Base-by-base conservation (phyloP, 768 basidiomycete genomes). In the Amanita molliuscula region DNA sequence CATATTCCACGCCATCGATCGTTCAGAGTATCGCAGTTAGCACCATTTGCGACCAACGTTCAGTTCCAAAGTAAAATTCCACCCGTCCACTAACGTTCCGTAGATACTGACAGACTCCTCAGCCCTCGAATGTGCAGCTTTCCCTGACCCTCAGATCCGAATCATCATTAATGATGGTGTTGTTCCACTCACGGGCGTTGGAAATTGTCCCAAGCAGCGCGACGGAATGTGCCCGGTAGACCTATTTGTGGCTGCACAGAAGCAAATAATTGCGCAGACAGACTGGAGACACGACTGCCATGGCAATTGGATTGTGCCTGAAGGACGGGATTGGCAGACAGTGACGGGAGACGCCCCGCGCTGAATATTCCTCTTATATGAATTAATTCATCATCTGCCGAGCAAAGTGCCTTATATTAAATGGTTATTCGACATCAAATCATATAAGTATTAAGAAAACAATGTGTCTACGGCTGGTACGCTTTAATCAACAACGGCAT, bases 111-210 rank as follows among this genome's bases (percentile, higher is more conserved):
- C 56, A 54, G 33, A 10, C 58, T 59, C 6, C 50, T 42, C 62
- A 90, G 81, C 88, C 7, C 70, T 89, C 0, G 72, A 74, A 50
- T 89, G 85, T 56, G 62, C 68, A 15, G 70, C 70, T n/a, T 42
- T 63, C 21, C 67, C 73, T 18, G 65, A 66, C 26, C 73, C 67
- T 10, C 81, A 90, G 55, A 86, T 94, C 54, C 80, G 91, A 3
- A 71, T 92, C 57, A 81, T 94, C 54, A 76, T 94, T 62, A 94
- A 95, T 66, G 92, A 96, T 58, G 92, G 81, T 0, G 83, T 88
- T 1, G 81, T 80, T 0, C 91, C 92, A 4, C 74, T 94, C 18
- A 86, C 81, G 0, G 80, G 84, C 8, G 76, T 94, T 54, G 71
- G 70, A 11, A 88, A 85, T 5, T 95, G 91, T 57, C 79, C 78